A percentile compares a stretch with the other conserved stretches of the same genome.
Evolutionary conservation across 2,329 filamentous ascomycete species (phyloP).

Genomic region (Pseudogymnoascus verrucosus): DNA sequence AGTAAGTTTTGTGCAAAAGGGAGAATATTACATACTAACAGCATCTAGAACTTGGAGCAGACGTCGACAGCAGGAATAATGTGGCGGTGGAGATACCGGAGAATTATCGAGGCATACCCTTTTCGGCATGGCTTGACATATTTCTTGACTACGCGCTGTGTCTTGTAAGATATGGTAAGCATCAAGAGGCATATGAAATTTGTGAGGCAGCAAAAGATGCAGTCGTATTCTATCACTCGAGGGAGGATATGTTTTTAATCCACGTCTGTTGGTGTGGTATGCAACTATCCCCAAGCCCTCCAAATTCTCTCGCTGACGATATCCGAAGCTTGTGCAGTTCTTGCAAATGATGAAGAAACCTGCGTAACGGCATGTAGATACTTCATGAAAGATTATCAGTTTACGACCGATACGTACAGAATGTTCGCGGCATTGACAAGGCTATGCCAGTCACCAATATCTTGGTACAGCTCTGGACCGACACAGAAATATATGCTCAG

Average conservation of each 20-base stretch:
- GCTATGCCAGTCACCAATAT: constrained; percentile 62
- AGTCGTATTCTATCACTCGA: constrained; percentile 70
- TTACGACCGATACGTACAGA: constrained; percentile 73
- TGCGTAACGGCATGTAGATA: constrained; percentile 67
- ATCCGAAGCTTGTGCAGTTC: constrained; percentile 66
- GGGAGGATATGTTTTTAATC: constrained; percentile 61
- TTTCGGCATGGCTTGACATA: constrained; percentile 79
- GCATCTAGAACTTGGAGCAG: constrained; percentile 21
- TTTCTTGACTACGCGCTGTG: constrained; percentile 82
- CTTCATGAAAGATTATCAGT: constrained; percentile 76
- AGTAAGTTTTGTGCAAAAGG: constrained; percentile 15
- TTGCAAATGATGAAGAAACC: constrained; percentile 69
- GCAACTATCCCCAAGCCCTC: constrained; percentile 18
- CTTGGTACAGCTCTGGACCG: constrained; percentile 72
- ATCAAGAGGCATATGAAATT: constrained; percentile 68
- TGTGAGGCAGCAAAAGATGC: constrained; percentile 72
- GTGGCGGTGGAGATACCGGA: constrained; percentile 19
- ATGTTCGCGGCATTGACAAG: constrained; percentile 74
- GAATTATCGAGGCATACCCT: constrained; percentile 67
- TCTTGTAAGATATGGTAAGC: constrained; percentile 59
- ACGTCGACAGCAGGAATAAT: constrained; percentile 14
- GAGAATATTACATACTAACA: constrained; percentile 13
- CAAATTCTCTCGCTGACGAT: constrained; percentile 14
- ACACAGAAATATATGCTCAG: constrained; percentile 87
- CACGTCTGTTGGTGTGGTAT: constrained; percentile 69